These are phyloP conservation scores for Choanephora cucurbitarum DNA, from an alignment of 371 early-diverging fungal genomes.

Conservation along the genomic window DNA sequence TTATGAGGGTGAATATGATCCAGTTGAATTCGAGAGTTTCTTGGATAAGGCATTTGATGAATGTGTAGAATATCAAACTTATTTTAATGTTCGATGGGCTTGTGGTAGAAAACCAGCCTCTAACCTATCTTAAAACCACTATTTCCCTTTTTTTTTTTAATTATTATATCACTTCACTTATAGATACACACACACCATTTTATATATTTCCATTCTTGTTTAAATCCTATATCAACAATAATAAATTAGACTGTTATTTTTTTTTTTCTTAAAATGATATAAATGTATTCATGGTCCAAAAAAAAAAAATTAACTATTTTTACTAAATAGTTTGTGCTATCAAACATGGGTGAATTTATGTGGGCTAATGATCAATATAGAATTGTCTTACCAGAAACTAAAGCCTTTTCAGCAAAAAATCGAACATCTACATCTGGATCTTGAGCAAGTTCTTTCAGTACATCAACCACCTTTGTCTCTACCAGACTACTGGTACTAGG, in stretches of 20 bases:
- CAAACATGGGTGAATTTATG: too few species aligned
- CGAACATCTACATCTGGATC: conserved; percentile 94
- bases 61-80: conserved; percentile 45
- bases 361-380: too few species aligned
- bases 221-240: too few species aligned
- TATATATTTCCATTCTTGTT: too few species aligned
- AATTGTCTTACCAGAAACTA: conserved; percentile 50
- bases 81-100: conserved; percentile 39
- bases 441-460: conserved; percentile 76
- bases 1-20: conserved; percentile 20
- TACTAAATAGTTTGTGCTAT: too few species aligned
- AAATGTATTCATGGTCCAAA: too few species aligned
- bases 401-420: conserved; percentile 86
- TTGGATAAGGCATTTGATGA: conserved; percentile 47
- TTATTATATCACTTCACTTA: too few species aligned
- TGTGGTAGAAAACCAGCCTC: conserved; percentile 24
- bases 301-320: too few species aligned
- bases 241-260: too few species aligned
- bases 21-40: conserved; percentile 22
- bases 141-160: too few species aligned
- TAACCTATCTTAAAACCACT: neutral
- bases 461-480: conserved; percentile 74
- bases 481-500: conserved; percentile 61
- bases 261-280: too few species aligned
- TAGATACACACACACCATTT: neutral